Evolutionary conservation across 148 eudicot genomes (phyloP), one percentile per base, ranked within the genome.

Genomic region (Rhododendron ferrugineum): DNA sequence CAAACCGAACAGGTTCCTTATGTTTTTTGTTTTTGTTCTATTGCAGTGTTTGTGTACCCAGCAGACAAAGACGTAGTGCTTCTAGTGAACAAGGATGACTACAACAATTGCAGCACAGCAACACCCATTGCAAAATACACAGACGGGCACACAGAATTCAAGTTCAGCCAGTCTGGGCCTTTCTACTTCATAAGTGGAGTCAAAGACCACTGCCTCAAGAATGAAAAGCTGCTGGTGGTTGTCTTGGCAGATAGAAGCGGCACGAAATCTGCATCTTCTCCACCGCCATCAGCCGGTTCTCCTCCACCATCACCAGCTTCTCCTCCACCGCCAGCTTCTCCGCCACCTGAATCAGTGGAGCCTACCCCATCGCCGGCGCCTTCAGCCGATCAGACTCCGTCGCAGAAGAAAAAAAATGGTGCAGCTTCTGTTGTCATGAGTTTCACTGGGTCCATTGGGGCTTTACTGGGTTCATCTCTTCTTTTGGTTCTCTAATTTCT

Each of bases 161-260:
- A 90, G 82, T 85, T 96, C 82, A 64, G 78, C 56, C 86, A 90
- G 18, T 94, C 98, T 3, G 98, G 98, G 3, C 94, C 96, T 26
- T 82, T 89, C 89, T 96, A 93, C 91, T 96, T 96, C 96, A 93
- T 96, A 32, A 94, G 98, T 73, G 98, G 98, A 22, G 88, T 92
- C 70, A 84, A 88, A 64, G 95, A 94, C 42, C 89, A 92, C 84
- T 96, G 98, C 66, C 90, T 78, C 77, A 94, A 93, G 85, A 94
- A 96, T 28, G 94, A 96, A 84, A 96, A 94, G 89, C 37, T 96
- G 86, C 72, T 80, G 1, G 91, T 93, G 2, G 88, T 94, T 10
- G 98, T 96, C 9, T 32, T 96, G 92, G 96, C 98, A 50, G 94
- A 96, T 60, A 87, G 98, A 50, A 86, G 40, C 78, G 83, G 77